Evolutionary conservation across 257 asterid genomes (phyloP).

Genomic region (Thymus quinquecostatus): DNA sequence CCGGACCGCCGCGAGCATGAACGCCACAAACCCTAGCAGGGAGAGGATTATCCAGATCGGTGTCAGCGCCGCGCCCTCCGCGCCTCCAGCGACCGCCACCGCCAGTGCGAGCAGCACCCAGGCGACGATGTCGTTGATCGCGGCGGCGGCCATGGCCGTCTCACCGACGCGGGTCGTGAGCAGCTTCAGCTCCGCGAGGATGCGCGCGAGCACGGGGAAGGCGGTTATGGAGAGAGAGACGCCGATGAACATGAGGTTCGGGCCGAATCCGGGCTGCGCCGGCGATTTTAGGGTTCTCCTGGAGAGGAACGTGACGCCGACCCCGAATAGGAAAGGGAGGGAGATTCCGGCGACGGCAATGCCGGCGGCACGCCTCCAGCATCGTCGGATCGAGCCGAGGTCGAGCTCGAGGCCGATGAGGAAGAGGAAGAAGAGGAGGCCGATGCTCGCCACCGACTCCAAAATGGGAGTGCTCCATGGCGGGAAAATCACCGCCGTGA

Average conservation of each 20-base stretch:
- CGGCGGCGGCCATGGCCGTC: neutral
- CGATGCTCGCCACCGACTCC: constrained; percentile 5
- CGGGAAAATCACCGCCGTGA: neutral
- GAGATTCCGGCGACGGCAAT: constrained; percentile 3
- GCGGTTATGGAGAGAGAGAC: constrained; percentile 49
- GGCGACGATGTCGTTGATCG: neutral
- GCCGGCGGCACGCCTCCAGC: neutral
- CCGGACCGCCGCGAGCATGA: neutral
- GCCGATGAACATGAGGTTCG: constrained; percentile 50
- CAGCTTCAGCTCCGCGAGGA: constrained; percentile 63
- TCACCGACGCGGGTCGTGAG: constrained; percentile 54
- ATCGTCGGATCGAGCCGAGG: neutral
- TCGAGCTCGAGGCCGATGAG: constrained; percentile 1
- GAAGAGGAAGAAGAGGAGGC: constrained; percentile 8
- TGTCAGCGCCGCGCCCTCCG: neutral
- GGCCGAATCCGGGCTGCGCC: constrained; percentile 3
- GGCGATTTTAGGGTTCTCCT: neutral
- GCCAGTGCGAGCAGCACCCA: neutral
- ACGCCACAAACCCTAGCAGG: neutral
- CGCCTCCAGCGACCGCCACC: neutral
- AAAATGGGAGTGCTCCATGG: constrained; percentile 3
- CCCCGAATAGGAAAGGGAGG: neutral
- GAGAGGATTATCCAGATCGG: neutral
- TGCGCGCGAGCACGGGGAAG: constrained; percentile 54
- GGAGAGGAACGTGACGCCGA: neutral